These are phyloP conservation scores for Starmerella khaoyaiensis DNA, from an alignment of 805 yeast species.

Conservation along the genomic window DNA sequence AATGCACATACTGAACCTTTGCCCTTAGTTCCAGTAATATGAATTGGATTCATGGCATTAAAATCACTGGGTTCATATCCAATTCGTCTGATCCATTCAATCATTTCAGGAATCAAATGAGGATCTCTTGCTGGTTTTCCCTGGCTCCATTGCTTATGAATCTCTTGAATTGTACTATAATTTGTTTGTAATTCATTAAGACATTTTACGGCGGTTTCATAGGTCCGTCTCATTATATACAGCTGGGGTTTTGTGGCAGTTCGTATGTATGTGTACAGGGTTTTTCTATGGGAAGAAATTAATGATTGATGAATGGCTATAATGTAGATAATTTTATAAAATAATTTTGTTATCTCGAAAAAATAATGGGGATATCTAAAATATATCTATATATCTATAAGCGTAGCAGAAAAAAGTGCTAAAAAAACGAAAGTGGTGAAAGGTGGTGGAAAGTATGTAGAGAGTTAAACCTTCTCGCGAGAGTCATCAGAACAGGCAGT, in stretches of 20 bases:
- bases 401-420: no score
- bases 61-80: conserved; percentile 58
- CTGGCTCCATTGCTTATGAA: conserved; percentile 37
- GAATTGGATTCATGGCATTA: conserved; percentile 65
- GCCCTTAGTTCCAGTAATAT: conserved; percentile 96
- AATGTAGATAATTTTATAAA: not conserved
- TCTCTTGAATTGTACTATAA: conserved; percentile 76
- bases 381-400: no score
- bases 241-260: no score
- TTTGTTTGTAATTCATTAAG: conserved; percentile 84
- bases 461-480: no score
- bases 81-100: conserved; percentile 59
- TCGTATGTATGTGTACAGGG: not conserved
- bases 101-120: conserved; percentile 71
- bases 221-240: conserved; percentile 13
- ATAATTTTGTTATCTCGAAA: no score
- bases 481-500: no score
- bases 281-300: not conserved
- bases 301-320: not conserved
- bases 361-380: no score
- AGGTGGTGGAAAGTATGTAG: no score
- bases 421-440: no score
- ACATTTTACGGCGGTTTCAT: conserved; percentile 66
- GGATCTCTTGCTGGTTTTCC: conserved; percentile 48
- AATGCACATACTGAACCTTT: conserved; percentile 98